These are phyloP conservation scores for Silene uniflora DNA, from an alignment of 148 eudicot genomes.

Conservation along the genomic window DNA sequence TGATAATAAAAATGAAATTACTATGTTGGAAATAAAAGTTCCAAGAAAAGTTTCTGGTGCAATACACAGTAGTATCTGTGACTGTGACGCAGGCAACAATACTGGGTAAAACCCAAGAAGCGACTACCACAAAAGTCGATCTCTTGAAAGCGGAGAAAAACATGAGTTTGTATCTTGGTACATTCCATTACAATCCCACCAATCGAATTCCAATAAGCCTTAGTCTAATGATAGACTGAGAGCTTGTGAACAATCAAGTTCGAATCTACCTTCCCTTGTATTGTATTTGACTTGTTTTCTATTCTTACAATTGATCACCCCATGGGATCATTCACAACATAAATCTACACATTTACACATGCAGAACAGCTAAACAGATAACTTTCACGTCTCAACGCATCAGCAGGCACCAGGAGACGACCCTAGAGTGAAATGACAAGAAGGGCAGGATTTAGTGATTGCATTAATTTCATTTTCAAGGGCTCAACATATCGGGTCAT, in stretches of 20 bases:
- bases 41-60: too few species aligned
- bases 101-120: neutral
- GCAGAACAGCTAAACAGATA: neutral
- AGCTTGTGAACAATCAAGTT: neutral
- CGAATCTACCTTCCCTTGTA: neutral
- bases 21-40: too few species aligned
- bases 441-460: neutral
- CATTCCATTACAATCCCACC: neutral
- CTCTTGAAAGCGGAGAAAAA: neutral
- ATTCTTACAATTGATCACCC: neutral
- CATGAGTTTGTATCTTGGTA: neutral
- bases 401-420: neutral
- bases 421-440: neutral
- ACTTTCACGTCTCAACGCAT: neutral
- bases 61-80: neutral
- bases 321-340: neutral
- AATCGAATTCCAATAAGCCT: neutral
- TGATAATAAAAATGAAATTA: too few species aligned
- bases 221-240: neutral
- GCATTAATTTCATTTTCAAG: neutral
- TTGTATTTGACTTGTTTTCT: neutral
- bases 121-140: neutral
- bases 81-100: neutral
- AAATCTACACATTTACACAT: neutral
- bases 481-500: neutral